These are phyloP conservation scores for Pyricularia pennisetigena DNA, from an alignment of 2,329 filamentous ascomycete genomes.

Conservation along the genomic window DNA sequence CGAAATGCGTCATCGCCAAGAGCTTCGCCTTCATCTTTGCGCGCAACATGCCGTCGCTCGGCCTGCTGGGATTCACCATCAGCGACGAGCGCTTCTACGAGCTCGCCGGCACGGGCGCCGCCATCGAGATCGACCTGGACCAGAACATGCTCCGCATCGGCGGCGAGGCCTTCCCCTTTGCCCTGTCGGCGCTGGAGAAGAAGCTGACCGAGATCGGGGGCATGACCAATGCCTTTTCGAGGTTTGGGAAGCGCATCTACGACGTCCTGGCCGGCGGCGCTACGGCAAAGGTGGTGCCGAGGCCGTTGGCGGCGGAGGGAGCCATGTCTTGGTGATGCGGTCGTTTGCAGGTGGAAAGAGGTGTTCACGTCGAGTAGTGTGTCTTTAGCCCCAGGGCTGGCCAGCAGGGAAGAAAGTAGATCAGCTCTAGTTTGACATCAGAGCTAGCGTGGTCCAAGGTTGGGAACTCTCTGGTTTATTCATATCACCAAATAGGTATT, in stretches of 20 bases:
- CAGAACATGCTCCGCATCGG: conserved; percentile 13
- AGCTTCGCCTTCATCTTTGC: conserved; percentile 35
- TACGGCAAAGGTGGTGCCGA: neutral
- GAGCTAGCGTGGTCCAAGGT: too few relatives aligned
- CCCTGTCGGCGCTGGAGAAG: conserved; percentile 27
- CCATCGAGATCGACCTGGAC: conserved; percentile 25
- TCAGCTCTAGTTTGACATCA: too few relatives aligned
- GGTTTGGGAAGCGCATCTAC: conserved; percentile 25
- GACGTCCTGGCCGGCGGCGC: conserved; percentile 8
- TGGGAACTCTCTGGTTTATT: too few relatives aligned
- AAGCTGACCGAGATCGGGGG: conserved; percentile 25
- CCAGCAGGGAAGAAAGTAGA: too few relatives aligned
- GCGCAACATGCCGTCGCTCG: conserved; percentile 33
- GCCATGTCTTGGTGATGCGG: neutral
- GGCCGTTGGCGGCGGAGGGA: neutral
- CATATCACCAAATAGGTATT: too few relatives aligned
- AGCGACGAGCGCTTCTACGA: conserved; percentile 26
- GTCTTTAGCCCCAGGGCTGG: too few relatives aligned
- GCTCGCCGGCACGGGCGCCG: conserved; percentile 19
- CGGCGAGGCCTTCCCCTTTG: conserved; percentile 20
- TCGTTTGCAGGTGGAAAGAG: too few relatives aligned
- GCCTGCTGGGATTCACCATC: conserved; percentile 31
- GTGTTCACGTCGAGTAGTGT: neutral
- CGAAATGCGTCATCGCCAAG: conserved; percentile 31
- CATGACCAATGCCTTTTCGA: conserved; percentile 26